A percentile compares a stretch with the other conserved stretches of the same genome.
Evolutionary conservation across 2,329 filamentous ascomycete genomes (phyloP).

Genomic region (Fusarium floridanum): DNA sequence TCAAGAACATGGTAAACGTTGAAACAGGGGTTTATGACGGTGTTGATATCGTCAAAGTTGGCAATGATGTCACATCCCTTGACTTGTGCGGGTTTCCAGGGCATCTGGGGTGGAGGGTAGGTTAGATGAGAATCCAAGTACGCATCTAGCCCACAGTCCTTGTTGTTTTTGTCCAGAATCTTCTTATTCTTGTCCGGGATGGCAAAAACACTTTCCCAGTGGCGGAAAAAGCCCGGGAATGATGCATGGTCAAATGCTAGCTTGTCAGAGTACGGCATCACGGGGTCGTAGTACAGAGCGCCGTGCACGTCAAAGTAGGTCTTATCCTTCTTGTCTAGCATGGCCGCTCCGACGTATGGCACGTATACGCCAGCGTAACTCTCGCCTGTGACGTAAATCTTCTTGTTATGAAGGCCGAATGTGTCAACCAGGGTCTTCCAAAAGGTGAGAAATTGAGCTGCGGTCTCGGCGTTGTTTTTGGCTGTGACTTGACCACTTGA

Average conservation of each 20-base stretch:
- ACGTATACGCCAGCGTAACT: slow-evolving; percentile 74
- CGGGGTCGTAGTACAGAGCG: slow-evolving; percentile 78
- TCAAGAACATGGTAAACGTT: slow-evolving; percentile 78
- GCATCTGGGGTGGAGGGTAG: slow-evolving; percentile 72
- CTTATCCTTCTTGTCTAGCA: slow-evolving; percentile 74
- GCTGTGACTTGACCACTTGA: slow-evolving; percentile 72
- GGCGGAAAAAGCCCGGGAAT: slow-evolving; percentile 18
- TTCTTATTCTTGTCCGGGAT: slow-evolving; percentile 33
- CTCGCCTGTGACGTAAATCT: slow-evolving; percentile 72
- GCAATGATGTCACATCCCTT: slow-evolving; percentile 64
- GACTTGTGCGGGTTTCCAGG: slow-evolving; percentile 51
- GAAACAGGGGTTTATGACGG: slow-evolving; percentile 79
- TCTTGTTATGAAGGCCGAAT: slow-evolving; percentile 72
- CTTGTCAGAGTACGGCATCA: slow-evolving; percentile 62
- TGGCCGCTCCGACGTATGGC: slow-evolving; percentile 77
- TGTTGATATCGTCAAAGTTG: slow-evolving; percentile 67
- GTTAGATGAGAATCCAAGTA: slow-evolving; percentile 70
- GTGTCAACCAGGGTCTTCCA: slow-evolving; percentile 80
- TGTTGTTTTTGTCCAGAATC: slow-evolving; percentile 49
- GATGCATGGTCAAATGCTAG: slow-evolving; percentile 44
- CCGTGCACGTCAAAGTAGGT: slow-evolving; percentile 75
- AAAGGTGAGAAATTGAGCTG: slow-evolving; percentile 77
- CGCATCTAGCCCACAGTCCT: slow-evolving; percentile 70
- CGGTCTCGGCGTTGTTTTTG: slow-evolving; percentile 72
- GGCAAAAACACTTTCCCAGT: slow-evolving; percentile 23